Percentiles rank a stretch among this genome's conserved stretches.
These are phyloP conservation scores for Hanseniaspora gamundiae DNA, from an alignment of 1,139 yeast genomes.

Conservation along the genomic window DNA sequence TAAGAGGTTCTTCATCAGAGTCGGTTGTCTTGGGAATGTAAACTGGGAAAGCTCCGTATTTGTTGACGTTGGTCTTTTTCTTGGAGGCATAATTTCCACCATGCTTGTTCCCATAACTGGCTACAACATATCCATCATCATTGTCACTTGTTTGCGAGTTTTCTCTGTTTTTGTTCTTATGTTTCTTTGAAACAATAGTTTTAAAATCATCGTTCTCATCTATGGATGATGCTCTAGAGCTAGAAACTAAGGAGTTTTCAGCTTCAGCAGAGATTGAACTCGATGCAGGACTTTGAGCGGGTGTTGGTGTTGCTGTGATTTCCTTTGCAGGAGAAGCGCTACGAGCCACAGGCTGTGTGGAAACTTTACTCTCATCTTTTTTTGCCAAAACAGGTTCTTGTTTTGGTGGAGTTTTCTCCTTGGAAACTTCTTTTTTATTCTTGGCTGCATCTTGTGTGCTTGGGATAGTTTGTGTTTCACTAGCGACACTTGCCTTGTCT, in stretches of 20 bases:
- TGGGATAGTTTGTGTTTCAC: too few species aligned
- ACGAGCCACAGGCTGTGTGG: background rate
- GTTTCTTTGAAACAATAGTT: background rate
- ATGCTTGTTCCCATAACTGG: conserved; percentile 12
- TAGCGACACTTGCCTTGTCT: background rate
- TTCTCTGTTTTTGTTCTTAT: conserved; percentile 7
- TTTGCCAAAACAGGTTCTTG: background rate
- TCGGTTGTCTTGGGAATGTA: conserved; percentile 21
- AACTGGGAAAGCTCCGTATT: conserved; percentile 22
- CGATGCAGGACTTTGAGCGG: background rate
- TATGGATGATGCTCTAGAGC: conserved; percentile 19
- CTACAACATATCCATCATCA: conserved; percentile 11
- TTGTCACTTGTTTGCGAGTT: conserved; percentile 3
- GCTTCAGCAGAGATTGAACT: background rate
- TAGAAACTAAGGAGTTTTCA: background rate
- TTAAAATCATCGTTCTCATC: conserved; percentile 24
- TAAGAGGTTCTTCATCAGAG: conserved; percentile 17
- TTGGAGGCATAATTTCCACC: conserved; percentile 11
- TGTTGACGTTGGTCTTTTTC: conserved; percentile 19
- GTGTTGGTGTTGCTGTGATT: background rate
- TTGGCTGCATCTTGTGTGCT: background rate
- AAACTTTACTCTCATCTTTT: background rate
- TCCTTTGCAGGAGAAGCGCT: background rate
- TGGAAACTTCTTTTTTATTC: background rate
- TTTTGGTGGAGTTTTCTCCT: background rate